Conservation (phyloP, 352 stramenopile genomes). For the Blastocystis sp. region DNA sequence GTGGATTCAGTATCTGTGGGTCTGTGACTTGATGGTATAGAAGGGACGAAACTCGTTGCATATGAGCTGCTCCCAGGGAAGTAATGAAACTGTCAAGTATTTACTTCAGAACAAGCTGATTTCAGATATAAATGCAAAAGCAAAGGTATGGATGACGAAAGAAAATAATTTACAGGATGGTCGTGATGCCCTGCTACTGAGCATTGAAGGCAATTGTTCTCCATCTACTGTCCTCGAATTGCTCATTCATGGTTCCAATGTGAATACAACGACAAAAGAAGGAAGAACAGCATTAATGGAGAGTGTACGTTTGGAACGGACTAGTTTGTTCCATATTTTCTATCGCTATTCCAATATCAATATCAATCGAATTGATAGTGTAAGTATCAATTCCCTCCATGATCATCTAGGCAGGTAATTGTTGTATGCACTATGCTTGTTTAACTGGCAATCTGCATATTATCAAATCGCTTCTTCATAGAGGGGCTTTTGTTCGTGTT, state of each 20-base stretch:
- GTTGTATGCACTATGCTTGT: constrained; percentile 26
- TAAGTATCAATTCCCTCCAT: not conserved
- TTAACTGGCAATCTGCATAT: not conserved
- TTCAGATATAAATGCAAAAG: constrained; percentile 21
- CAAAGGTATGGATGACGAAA: not conserved
- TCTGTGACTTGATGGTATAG: not conserved
- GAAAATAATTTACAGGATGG: not conserved
- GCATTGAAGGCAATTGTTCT: constrained; percentile 21
- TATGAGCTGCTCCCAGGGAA: not conserved
- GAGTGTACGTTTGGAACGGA: not conserved
- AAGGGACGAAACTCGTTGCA: not conserved
- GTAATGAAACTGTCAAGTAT: constrained; percentile 38
- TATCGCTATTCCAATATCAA: constrained; percentile 57
- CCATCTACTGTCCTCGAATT: not conserved
- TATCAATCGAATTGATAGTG: constrained; percentile 34
- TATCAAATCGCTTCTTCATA: constrained; percentile 42
- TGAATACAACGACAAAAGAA: constrained; percentile 41
- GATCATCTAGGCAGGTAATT: constrained; percentile 9
- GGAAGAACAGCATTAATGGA: constrained; percentile 28
- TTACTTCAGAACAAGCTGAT: constrained; percentile 32
- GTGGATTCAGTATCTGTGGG: not conserved
- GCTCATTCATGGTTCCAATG: not conserved
- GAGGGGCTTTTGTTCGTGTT: constrained; percentile 19
- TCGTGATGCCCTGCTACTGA: constrained; percentile 21
- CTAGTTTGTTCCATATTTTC: constrained; percentile 32